Percentiles rank a stretch among this genome's conserved stretches.
These are phyloP conservation scores for Mrakia blollopis DNA, from an alignment of 768 basidiomycete species.

Conservation along the genomic window DNA sequence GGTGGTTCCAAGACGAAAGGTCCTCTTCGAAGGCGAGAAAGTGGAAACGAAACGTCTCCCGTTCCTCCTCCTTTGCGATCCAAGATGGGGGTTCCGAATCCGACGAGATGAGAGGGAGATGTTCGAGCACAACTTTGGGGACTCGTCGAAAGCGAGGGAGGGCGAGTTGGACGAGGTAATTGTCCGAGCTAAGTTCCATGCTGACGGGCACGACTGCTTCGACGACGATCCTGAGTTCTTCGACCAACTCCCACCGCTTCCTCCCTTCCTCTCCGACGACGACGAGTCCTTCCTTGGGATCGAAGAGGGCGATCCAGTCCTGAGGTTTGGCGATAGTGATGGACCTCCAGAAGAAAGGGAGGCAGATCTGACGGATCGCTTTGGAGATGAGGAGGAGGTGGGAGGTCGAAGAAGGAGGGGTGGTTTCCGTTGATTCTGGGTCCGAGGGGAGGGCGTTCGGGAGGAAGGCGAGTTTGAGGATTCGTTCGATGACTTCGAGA, in stretches of 20 bases:
- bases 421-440: not conserved
- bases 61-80: not conserved
- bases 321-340: not conserved
- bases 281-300: not conserved
- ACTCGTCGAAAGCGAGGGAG: not conserved
- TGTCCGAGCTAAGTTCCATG: too few relatives aligned
- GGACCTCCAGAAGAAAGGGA: not conserved
- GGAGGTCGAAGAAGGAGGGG: not conserved
- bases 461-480: constrained; percentile 6
- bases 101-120: too few relatives aligned
- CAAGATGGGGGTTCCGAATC: too few relatives aligned
- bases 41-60: not conserved
- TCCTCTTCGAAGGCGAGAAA: too few relatives aligned
- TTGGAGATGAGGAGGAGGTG: not conserved
- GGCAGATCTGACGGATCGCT: not conserved
- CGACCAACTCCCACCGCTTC: not conserved
- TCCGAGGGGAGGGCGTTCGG: not conserved
- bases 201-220: not conserved
- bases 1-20: too few relatives aligned
- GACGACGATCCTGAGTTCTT: not conserved
- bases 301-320: not conserved
- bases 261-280: not conserved
- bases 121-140: not conserved
- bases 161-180: not conserved
- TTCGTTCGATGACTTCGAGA: not conserved